These are phyloP conservation scores for Passalora sequoiae DNA, from an alignment of 2,329 filamentous ascomycete species.

Conservation along the genomic window DNA sequence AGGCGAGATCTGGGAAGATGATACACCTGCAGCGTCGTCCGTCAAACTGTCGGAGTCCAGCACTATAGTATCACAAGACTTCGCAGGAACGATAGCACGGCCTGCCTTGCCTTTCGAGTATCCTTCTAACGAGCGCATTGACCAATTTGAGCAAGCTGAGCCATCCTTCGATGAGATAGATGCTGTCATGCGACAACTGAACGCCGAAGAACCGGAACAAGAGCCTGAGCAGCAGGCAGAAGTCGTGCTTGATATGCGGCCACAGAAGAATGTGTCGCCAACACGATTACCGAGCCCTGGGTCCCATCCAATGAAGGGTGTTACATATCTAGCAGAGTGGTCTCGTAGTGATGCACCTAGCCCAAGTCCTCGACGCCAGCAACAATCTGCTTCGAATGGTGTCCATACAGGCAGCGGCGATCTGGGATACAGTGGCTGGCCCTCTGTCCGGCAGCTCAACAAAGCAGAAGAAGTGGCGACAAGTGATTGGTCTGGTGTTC, in stretches of 20 bases:
- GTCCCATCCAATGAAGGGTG: constrained; percentile 27
- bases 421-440: constrained; percentile 34
- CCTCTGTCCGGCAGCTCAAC: constrained; percentile 56
- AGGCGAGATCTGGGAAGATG: constrained; percentile 30
- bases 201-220: constrained; percentile 62
- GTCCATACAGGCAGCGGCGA: constrained; percentile 41
- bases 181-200: constrained; percentile 82
- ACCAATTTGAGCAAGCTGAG: constrained; percentile 26
- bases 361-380: constrained; percentile 52
- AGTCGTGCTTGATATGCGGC: constrained; percentile 32
- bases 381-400: constrained; percentile 12
- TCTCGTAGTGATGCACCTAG: constrained; percentile 65
- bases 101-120: constrained; percentile 2
- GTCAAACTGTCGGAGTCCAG: constrained; percentile 8
- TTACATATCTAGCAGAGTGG: constrained; percentile 32
- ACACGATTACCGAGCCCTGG: constrained; percentile 24
- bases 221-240: constrained; percentile 32
- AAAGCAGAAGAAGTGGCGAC: constrained; percentile 59
- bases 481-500: constrained; percentile 88
- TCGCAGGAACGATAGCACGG: constrained; percentile 6
- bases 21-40: constrained; percentile 15
- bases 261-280: constrained; percentile 10
- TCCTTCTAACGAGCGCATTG: constrained; percentile 17
- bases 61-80: background rate
- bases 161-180: constrained; percentile 78